Conservation (phyloP, 2,329 filamentous ascomycete species). For the Trichoderma aggressivum region DNA sequence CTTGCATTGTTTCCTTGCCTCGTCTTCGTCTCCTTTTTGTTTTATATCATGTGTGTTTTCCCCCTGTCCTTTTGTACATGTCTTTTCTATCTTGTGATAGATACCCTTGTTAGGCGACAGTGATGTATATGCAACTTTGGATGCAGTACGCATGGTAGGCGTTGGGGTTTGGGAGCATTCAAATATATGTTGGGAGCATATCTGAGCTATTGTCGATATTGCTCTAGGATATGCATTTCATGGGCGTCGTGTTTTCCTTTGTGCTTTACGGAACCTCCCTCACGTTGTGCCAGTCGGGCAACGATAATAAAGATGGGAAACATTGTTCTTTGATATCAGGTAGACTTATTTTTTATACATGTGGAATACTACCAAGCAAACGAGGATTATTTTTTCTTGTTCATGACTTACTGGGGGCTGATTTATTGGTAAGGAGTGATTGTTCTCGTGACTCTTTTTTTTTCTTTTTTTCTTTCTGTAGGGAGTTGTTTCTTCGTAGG, state of each 20-base stretch:
- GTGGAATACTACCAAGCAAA: slow-evolving; percentile 12
- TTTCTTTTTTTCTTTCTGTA: not conserved
- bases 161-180: slow-evolving; percentile 15
- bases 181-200: not conserved
- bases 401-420: not conserved
- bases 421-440: too few species aligned
- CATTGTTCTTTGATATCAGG: slow-evolving; percentile 13
- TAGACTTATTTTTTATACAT: not conserved
- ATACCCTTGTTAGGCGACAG: not conserved
- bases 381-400: not conserved
- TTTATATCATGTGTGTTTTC: not conserved
- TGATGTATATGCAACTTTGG: slow-evolving; percentile 12
- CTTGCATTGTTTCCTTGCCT: slow-evolving; percentile 8
- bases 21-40: not conserved
- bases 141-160: slow-evolving; percentile 18
- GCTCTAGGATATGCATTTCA: slow-evolving; percentile 7
- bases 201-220: not conserved
- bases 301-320: not conserved
- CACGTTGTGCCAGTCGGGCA: not conserved
- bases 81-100: slow-evolving; percentile 10
- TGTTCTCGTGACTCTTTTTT: not conserved
- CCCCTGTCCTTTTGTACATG: not conserved
- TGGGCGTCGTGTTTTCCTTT: not conserved
- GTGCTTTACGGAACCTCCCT: not conserved
- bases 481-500: not conserved